Base-by-base conservation (phyloP, 1,284 basidiomycete species). In the Cutaneotrichosporon daszewskae region DNA sequence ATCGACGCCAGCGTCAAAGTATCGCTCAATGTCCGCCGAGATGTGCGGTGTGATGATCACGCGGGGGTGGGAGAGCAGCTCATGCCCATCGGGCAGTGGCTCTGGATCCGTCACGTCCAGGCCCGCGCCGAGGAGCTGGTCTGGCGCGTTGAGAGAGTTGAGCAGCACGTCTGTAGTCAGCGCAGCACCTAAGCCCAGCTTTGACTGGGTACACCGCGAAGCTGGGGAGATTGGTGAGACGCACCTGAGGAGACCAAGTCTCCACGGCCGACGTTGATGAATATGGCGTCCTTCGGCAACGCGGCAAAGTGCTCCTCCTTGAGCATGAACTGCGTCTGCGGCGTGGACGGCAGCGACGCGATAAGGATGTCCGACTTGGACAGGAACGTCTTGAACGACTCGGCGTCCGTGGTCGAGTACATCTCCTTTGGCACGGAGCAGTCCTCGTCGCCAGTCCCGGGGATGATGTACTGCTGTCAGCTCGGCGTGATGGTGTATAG, bases 91-190 rank as follows among this genome's bases (percentile, higher is more conserved):
- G 0, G 68, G 61, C 10, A 72, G 55, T 2, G 71, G 71, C 54
- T 71, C 71, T 23, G 70, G 71, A 43, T 71, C 68, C 0, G 71
- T 72, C 9, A 72, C 71, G 54, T 72, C 71, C 3, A 72, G 51
- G 3, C 62, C 67, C 14, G 53, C 57, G 10, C 56, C 64, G 41
- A 57, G 54, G 23, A 69, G 50, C 32, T 55, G 57, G 19, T 53
- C 42, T 7, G 49, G 47, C 16, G 11, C 5, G n/a, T 23, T 12
- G n/a, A 50, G 45, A 3, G 32, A 24, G 16, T 16, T 33, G 26
- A 47, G 40, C 29, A 42, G 31, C 14, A 33, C 36, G 28, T 43
- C 31, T 24, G 44, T 8, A 5, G 35, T 43, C 18, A 43, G 42
- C 22, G 18, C 10, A 13, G 12, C 27, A 20, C 5, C 18, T 10